Base-by-base conservation (phyloP, 495 filamentous ascomycete genomes). In the Trichoderma gamsii region DNA sequence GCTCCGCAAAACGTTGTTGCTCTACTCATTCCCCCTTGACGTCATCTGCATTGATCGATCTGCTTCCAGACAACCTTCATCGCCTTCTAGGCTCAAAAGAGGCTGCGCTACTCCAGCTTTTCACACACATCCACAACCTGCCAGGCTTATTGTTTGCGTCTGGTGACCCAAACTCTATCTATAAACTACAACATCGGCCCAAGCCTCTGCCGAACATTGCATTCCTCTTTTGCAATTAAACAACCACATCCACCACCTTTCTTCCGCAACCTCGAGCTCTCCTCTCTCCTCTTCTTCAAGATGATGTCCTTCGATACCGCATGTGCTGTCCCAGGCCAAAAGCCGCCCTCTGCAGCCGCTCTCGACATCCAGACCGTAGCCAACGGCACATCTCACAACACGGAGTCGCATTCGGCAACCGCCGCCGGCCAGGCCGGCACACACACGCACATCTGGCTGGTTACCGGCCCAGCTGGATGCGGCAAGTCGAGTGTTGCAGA, bases 401-500 rank as follows among this genome's bases (percentile, higher is more conserved):
- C 56, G 56, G 56, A 15, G 44, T 16, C 56, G 16, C 27, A 29
- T 32, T 27, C 56, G 56, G 27, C 8, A 23, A 61, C 27, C 23
- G 27, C 27, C 9, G 56, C 56, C 56, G 56, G 56, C 25, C 66
- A 56, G 25, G 41, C 32, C 69, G 41, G 29, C 44, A 75, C 75
- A 67, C 77, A 87, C 69, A 90, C 91, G 70, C 93, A 97, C 76
- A 97, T 99, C 77, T 97, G 91, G 89, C 87, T 98, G 70, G 91
- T 99, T n/a, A 97, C 95, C 0, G 96, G 96, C 8, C 96, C 96
- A 18, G 93, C 96, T 21, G 96, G 96, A 16, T 97, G 93, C 73
- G 96, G 96, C 51, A 99, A 99, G 81, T 96, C 89, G 72, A 97
- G 95, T 12, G 89, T 98, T 56, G 96, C 92, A 66, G 82, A 90